Conservation (phyloP, 768 basidiomycete genomes). For the Auricularia cornea region DNA sequence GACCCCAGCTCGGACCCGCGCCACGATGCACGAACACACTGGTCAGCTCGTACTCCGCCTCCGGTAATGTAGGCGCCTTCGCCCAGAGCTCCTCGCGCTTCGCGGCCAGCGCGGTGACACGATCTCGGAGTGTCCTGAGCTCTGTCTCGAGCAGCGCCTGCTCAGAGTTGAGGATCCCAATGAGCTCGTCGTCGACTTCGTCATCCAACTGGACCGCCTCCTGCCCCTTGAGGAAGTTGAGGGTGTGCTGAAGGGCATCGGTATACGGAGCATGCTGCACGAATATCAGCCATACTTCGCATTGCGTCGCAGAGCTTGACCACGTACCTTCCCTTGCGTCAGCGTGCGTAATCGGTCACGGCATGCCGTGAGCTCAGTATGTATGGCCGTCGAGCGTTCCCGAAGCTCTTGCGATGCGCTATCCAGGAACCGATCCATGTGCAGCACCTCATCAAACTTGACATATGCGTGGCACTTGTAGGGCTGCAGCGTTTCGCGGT, state of each 20-base stretch:
- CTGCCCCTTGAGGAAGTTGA: slow-evolving; percentile 49
- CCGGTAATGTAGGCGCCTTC: slow-evolving; percentile 33
- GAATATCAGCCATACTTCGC: background rate
- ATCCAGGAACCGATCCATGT: slow-evolving; percentile 88
- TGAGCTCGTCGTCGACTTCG: slow-evolving; percentile 54
- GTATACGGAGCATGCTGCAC: slow-evolving; percentile 53
- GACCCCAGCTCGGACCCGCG: slow-evolving; percentile 76
- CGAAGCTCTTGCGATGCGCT: slow-evolving; percentile 64
- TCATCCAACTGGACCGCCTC: slow-evolving; percentile 31
- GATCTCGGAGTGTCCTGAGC: slow-evolving; percentile 45
- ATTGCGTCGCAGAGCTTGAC: background rate
- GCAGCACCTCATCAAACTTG: slow-evolving; percentile 77
- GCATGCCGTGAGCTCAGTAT: slow-evolving; percentile 50
- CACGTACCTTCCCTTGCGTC: slow-evolving; percentile 58
- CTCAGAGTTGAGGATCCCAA: slow-evolving; percentile 45
- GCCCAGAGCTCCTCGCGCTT: slow-evolving; percentile 70
- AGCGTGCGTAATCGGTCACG: slow-evolving; percentile 63
- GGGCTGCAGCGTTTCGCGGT: slow-evolving; percentile 81
- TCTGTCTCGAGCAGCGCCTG: slow-evolving; percentile 43
- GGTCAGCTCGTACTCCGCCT: slow-evolving; percentile 78
- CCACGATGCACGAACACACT: slow-evolving; percentile 95
- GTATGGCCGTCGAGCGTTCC: slow-evolving; percentile 58
- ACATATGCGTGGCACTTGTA: slow-evolving; percentile 97
- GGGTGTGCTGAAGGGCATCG: slow-evolving; percentile 45
- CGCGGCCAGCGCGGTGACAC: slow-evolving; percentile 47